Conservation (phyloP, 2,329 filamentous ascomycete genomes). For the Ophiocordyceps camponoti-rufipedis region DNA sequence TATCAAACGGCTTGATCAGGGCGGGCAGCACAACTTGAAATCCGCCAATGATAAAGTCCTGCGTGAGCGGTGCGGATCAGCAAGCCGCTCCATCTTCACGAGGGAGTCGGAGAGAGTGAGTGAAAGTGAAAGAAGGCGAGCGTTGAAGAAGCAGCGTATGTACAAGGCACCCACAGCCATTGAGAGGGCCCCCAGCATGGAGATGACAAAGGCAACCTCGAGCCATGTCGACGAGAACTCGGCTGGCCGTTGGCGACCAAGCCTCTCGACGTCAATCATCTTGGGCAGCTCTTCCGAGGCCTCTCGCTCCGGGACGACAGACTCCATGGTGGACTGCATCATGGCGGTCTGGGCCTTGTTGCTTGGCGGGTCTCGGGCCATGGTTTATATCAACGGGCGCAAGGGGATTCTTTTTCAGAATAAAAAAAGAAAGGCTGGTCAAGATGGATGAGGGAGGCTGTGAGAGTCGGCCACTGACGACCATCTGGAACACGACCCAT, state of each 20-base stretch:
- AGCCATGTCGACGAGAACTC: constrained; percentile 30
- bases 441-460: background rate
- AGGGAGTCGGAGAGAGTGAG: constrained; percentile 27
- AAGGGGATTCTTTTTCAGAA: no score
- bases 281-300: constrained; percentile 4
- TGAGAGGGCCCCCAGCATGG: constrained; percentile 39
- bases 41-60: constrained; percentile 40
- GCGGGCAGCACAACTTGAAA: constrained; percentile 58
- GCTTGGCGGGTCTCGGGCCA: background rate
- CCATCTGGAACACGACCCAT: constrained; percentile 1
- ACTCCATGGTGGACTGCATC: constrained; percentile 1
- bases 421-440: background rate
- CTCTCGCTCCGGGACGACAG: constrained; percentile 3
- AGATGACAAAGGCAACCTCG: constrained; percentile 40
- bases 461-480: background rate
- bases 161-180: constrained; percentile 33
- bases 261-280: constrained; percentile 25
- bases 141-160: constrained; percentile 39
- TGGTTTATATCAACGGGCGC: constrained; percentile 2
- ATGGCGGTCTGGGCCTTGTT: constrained; percentile 2
- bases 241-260: constrained; percentile 39
- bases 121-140: constrained; percentile 54
- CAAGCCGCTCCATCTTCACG: background rate
- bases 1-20: constrained; percentile 40
- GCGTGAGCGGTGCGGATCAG: background rate